Percentiles rank a stretch among this genome's conserved stretches.
These are phyloP conservation scores for Chlorencoelia australis DNA, from an alignment of 2,329 filamentous ascomycete species.

Conservation along the genomic window DNA sequence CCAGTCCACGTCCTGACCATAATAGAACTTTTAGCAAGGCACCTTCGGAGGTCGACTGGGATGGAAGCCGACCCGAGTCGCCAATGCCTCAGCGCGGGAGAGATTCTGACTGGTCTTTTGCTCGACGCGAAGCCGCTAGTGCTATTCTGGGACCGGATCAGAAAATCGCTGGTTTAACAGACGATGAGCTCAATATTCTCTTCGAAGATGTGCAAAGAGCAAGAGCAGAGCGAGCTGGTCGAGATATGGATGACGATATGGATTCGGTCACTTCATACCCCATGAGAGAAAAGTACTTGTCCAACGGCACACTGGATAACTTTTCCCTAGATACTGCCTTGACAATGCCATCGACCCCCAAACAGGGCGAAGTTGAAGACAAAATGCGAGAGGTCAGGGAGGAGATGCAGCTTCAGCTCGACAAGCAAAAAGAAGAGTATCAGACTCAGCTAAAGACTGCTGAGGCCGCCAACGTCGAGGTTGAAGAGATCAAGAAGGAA, in stretches of 20 bases:
- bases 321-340: constrained; percentile 90
- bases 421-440: constrained; percentile 76
- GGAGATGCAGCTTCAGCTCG: constrained; percentile 73
- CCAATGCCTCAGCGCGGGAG: constrained; percentile 62
- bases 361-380: constrained; percentile 65
- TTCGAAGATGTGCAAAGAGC: constrained; percentile 91
- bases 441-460: constrained; percentile 66
- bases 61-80: constrained; percentile 61
- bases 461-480: constrained; percentile 64
- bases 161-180: constrained; percentile 79
- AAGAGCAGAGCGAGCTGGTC: constrained; percentile 63
- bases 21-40: constrained; percentile 72
- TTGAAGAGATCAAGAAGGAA: constrained; percentile 75
- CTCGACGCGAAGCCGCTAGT: constrained; percentile 82
- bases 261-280: constrained; percentile 86
- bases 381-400: constrained; percentile 65
- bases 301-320: constrained; percentile 88
- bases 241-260: constrained; percentile 79
- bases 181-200: constrained; percentile 86
- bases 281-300: constrained; percentile 88
- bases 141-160: constrained; percentile 85
- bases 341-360: constrained; percentile 89
- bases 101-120: constrained; percentile 92
- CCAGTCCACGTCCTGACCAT: constrained; percentile 53
- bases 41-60: constrained; percentile 63